These are phyloP conservation scores for Achlya hypogyna DNA, from an alignment of 352 stramenopile genomes.

Conservation along the genomic window DNA sequence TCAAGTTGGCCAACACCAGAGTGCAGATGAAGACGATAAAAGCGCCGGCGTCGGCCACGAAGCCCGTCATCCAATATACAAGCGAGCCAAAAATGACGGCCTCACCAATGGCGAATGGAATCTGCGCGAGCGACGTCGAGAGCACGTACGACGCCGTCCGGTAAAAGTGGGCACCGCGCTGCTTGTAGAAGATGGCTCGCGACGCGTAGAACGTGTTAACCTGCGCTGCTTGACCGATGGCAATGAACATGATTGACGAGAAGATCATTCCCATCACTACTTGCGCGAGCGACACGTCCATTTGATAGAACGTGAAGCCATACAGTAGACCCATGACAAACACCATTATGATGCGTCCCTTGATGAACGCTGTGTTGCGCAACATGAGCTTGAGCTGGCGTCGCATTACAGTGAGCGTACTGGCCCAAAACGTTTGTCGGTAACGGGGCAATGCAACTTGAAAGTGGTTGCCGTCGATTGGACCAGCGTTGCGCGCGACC, in stretches of 20 bases:
- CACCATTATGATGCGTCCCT: slow-evolving; percentile 39
- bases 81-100: slow-evolving; percentile 77
- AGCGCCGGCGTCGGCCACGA: slow-evolving; percentile 33
- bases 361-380: slow-evolving; percentile 44
- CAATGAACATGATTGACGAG: slow-evolving; percentile 71
- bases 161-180: slow-evolving; percentile 81
- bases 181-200: slow-evolving; percentile 78
- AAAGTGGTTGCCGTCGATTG: slow-evolving; percentile 19
- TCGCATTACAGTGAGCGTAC: slow-evolving; percentile 23
- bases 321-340: slow-evolving; percentile 47
- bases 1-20: slow-evolving; percentile 50
- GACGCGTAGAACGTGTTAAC: slow-evolving; percentile 71
- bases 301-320: slow-evolving; percentile 40
- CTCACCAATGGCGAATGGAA: slow-evolving; percentile 57
- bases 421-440: slow-evolving; percentile 14
- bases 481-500: slow-evolving; percentile 26
- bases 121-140: slow-evolving; percentile 35
- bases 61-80: slow-evolving; percentile 80
- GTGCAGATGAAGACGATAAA: slow-evolving; percentile 70
- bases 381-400: slow-evolving; percentile 68
- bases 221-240: slow-evolving; percentile 62
- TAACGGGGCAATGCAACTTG: slow-evolving; percentile 23
- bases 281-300: slow-evolving; percentile 39
- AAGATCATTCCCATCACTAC: slow-evolving; percentile 82
- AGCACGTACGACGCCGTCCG: slow-evolving; percentile 75